Evolutionary conservation across 2,329 filamentous ascomycete species (phyloP).

Genomic region (Neocucurbitaria cava): DNA sequence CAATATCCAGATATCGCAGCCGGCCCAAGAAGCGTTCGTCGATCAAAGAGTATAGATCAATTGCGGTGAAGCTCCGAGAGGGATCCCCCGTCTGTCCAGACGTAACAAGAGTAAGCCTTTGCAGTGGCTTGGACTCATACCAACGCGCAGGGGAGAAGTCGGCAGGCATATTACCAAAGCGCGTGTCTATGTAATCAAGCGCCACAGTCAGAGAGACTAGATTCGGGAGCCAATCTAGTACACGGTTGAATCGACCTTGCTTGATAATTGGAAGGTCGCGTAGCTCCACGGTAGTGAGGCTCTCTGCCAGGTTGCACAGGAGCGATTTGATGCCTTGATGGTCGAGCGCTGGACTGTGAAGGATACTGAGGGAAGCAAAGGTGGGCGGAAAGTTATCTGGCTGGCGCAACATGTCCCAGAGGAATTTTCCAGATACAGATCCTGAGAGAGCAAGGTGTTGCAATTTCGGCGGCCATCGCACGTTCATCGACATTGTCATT

Average conservation of each 20-base stretch:
- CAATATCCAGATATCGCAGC: constrained; percentile 48
- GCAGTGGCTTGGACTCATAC: constrained; percentile 41
- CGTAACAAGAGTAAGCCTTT: constrained; percentile 49
- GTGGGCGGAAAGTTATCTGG: constrained; percentile 39
- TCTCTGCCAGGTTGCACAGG: constrained; percentile 39
- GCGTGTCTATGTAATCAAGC: constrained; percentile 55
- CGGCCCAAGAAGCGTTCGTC: constrained; percentile 51
- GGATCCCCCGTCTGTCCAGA: constrained; percentile 44
- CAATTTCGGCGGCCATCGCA: constrained; percentile 54
- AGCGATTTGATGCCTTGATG: constrained; percentile 46
- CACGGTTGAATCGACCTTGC: constrained; percentile 48
- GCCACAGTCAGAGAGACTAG: constrained; percentile 52
- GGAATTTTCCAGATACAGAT: constrained; percentile 52
- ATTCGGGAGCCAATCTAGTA: constrained; percentile 51
- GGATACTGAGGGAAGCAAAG: constrained; percentile 43
- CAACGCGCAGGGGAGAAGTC: constrained; percentile 21
- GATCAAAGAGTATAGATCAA: constrained; percentile 51
- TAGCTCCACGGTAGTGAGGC: constrained; percentile 49
- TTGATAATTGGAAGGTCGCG: constrained; percentile 50
- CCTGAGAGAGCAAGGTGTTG: constrained; percentile 53
- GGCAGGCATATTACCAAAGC: constrained; percentile 43
- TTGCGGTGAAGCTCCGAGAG: constrained; percentile 48
- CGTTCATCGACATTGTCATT: constrained; percentile 25
- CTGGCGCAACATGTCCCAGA: constrained; percentile 47
- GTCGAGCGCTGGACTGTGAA: constrained; percentile 53